phyloP scores from a whole-genome alignment of 2,329 filamentous ascomycete species.

The Aspergillaceae sp. region DNA sequence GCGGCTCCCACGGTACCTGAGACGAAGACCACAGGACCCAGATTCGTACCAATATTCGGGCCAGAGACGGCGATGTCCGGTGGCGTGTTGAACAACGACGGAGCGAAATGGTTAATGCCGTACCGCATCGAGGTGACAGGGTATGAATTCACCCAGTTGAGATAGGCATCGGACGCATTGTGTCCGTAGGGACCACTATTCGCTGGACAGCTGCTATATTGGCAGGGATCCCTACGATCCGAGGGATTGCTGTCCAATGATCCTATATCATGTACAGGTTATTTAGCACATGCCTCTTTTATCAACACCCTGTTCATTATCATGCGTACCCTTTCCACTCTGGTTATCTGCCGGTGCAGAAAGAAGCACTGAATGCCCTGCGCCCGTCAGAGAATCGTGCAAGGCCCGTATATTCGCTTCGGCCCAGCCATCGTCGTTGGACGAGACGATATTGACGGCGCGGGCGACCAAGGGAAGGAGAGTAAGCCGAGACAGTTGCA shows the following conservation, averaged over 20 bases:
- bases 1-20: constrained; percentile 63
- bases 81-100: constrained; percentile 45
- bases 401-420: constrained; percentile 57
- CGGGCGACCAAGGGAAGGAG: constrained; percentile 16
- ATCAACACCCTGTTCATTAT: constrained; percentile 2
- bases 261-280: constrained; percentile 30
- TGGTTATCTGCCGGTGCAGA: constrained; percentile 59
- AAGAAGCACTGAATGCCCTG: constrained; percentile 54
- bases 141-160: constrained; percentile 66
- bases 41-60: constrained; percentile 53
- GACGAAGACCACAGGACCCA: constrained; percentile 48
- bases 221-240: constrained; percentile 44
- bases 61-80: constrained; percentile 59
- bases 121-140: constrained; percentile 57
- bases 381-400: constrained; percentile 46
- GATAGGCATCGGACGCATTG: constrained; percentile 48
- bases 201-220: constrained; percentile 54
- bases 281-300: neutral
- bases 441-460: constrained; percentile 50
- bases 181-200: constrained; percentile 48
- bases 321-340: constrained; percentile 49
- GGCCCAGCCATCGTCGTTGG: constrained; percentile 68
- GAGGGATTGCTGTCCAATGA: constrained; percentile 44
- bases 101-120: constrained; percentile 51
- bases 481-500: constrained; percentile 1